Conservation (phyloP, 768 basidiomycete genomes). For the Naganishia randhawae region DNA sequence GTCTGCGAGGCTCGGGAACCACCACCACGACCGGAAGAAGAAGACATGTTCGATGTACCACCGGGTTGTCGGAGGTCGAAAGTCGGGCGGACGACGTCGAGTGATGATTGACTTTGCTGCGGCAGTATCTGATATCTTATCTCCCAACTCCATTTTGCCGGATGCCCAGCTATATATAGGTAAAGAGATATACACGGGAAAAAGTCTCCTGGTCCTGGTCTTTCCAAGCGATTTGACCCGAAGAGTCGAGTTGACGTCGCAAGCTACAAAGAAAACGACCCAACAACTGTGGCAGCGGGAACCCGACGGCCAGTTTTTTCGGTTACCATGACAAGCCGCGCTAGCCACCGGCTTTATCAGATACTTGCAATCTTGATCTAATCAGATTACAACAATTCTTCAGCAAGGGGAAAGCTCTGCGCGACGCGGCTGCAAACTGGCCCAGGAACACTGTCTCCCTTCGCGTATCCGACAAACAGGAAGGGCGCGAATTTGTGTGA, state of each 20-base stretch:
- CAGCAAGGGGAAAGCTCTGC: no score
- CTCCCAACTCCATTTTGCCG: background rate
- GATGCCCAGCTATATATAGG: background rate
- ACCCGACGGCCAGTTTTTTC: no score
- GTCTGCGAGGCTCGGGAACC: slow-evolving; percentile 1
- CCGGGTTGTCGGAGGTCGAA: background rate
- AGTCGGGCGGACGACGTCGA: background rate
- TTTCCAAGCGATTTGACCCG: slow-evolving; percentile 7
- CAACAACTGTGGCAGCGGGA: no score
- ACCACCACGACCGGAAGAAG: background rate
- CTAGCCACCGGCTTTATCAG: background rate
- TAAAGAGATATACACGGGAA: background rate
- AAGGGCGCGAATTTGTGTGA: no score
- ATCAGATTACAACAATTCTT: background rate
- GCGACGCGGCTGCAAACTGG: no score
- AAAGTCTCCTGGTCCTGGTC: background rate
- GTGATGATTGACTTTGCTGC: background rate
- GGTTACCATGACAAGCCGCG: no score
- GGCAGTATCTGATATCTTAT: background rate
- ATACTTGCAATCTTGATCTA: background rate
- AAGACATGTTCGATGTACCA: background rate
- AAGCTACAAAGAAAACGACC: no score
- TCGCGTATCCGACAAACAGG: no score
- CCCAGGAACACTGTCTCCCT: no score
- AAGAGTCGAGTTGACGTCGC: no score